Evolutionary conservation across 208 protist species (phyloP).

Genomic region (Wallacemonas sp.): DNA sequence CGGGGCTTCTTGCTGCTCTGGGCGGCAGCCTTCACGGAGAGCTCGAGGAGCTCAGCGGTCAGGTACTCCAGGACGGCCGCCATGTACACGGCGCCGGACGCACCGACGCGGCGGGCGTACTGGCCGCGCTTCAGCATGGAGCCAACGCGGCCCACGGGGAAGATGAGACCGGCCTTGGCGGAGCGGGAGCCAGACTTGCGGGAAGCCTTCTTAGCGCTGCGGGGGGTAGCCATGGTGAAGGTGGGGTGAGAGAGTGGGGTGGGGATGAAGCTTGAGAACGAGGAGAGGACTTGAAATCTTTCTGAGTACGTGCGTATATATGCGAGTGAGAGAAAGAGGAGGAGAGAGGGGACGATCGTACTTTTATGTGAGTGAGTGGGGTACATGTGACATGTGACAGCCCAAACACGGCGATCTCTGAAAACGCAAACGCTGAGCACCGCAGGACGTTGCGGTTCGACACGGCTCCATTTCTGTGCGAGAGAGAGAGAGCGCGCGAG

Average conservation of each 20-base stretch:
- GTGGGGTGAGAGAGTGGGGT: background rate
- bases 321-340: too few relatives aligned
- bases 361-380: too few relatives aligned
- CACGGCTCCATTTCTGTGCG: too few relatives aligned
- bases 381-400: too few relatives aligned
- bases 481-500: too few relatives aligned
- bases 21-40: conserved; percentile 74
- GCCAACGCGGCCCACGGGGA: conserved; percentile 98
- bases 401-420: too few relatives aligned
- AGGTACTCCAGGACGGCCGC: conserved; percentile 99
- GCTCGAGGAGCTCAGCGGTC: conserved; percentile 85
- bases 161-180: conserved; percentile 97
- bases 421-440: too few relatives aligned
- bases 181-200: conserved; percentile 89
- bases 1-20: conserved; percentile 68
- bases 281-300: background rate
- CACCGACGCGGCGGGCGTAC: conserved; percentile 97
- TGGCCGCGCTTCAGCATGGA: conserved; percentile 94
- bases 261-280: background rate
- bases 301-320: too few relatives aligned
- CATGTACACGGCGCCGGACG: conserved; percentile 98
- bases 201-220: conserved; percentile 74
- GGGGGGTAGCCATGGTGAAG: conserved; percentile 61
- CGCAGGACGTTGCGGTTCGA: too few relatives aligned
- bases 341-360: too few relatives aligned